Base-by-base conservation (phyloP, 2,329 filamentous ascomycete genomes). In the Nemania sp. region DNA sequence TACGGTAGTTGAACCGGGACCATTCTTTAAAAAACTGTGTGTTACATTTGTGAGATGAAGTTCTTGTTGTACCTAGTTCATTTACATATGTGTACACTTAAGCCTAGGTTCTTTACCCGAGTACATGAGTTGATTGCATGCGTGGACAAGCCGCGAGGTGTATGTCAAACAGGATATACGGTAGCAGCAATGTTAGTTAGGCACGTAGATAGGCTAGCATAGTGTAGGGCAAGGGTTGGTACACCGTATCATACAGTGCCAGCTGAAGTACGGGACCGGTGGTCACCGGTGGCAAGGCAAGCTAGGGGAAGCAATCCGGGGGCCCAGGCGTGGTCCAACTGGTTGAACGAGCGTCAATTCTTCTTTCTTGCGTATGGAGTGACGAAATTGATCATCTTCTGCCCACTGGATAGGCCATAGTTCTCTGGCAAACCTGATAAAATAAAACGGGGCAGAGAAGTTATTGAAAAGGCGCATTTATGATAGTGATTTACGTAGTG, bases 221-320 rank as follows among this genome's bases (percentile, higher is more conserved):
- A 53, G 51, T 53, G 51, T 32, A 53, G 29, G 6, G 41, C 41
- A 4, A 32, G 22, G 24, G 27, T 43, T 29, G 27, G 27, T 62
- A 38, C 38, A 65, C 62, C 52, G 66, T 68, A 59, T 58, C 8
- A 47, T 62, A 66, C 61, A 62, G 65, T 68, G 52, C 32, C 22
- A 53, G 59, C 60, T 57, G 52, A 49, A 56, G 47, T 38, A 60
- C 22, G 41, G 32, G 20, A 38, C 27, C 26, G 32, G 55, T 38
- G 47, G 53, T 49, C 15, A 64, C 51, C 54, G 57, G 61, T 70
- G 61, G 56, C 53, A 54, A 58, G 52, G 22, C 59, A 56, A 58
- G 59, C 69, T 71, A 71, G 69, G 69, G 69, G 69, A 71, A 71
- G 64, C 45, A 67, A 71, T 35, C 69, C 69, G 69, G 52, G 52